Evolutionary conservation across 768 basidiomycete genomes (phyloP), one percentile per base, ranked within the genome.

Genomic region (Boletus sp.): DNA sequence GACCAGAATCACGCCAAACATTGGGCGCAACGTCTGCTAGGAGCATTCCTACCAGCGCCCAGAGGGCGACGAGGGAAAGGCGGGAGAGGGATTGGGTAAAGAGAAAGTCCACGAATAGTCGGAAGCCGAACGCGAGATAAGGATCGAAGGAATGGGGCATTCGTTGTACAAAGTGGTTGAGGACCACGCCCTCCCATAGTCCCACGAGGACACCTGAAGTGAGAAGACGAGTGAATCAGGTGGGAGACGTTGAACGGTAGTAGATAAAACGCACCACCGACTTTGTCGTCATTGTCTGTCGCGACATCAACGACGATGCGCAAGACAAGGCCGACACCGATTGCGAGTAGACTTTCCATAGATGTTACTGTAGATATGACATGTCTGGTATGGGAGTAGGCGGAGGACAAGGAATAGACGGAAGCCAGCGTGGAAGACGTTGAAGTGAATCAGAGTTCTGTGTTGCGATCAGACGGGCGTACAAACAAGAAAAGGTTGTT

Each of bases 101-200:
- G 42, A 86, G 70, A 51, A 87, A 81, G 71, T 91, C 88, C 54
- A 88, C 73, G 63, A 87, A 83, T 51, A 90, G 76, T n/a, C 89
- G 77, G 47, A 88, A 79, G 34, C 72, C 83, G 55, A 83, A 81
- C 14, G 80, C 85, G 50, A 89, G 71, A 68, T 84, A 88, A 8
- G 87, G 88, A 68, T 90, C 88, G 52, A 77, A 74, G 1, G 87
- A 87, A 51, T 53, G 64, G 32, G 87, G 85, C 70, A 78, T 78
- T 65, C 86, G 86, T 56, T 79, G 79, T 58, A 87, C 69, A 67
- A 88, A 89, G 60, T 90, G 88, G 38, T 83, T 80, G 51, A 88
- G 75, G 35, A 89, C 82, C 25, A 87, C 79, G 45, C 89, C 88
- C 70, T 90, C 88, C 87, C 88, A 90, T 19, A 90, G 73, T 8